Evolutionary conservation across 148 eudicot species (phyloP).

Genomic region (Rhododendron simsii): DNA sequence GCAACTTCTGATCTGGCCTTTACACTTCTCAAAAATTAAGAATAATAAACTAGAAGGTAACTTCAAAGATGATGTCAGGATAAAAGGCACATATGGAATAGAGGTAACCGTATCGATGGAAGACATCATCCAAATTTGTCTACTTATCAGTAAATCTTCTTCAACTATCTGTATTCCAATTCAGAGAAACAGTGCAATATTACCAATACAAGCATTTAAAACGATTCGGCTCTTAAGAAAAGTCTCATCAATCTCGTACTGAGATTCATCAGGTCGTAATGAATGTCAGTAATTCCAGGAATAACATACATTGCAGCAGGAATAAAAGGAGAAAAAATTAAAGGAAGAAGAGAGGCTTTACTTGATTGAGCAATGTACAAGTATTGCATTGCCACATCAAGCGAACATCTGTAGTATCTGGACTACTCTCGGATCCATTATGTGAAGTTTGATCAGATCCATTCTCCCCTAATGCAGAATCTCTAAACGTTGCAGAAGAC

Average conservation of each 20-base stretch:
- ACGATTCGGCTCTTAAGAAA: background rate
- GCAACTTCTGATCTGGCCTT: background rate
- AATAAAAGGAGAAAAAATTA: background rate
- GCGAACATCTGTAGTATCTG: slow-evolving; percentile 20
- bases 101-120: background rate
- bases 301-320: background rate
- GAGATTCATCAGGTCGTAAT: background rate
- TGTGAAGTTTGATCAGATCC: slow-evolving; percentile 14
- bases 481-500: slow-evolving; percentile 19
- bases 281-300: background rate
- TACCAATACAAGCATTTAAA: background rate
- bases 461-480: slow-evolving; percentile 2
- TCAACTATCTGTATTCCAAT: background rate
- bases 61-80: background rate
- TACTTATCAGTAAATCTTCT: background rate
- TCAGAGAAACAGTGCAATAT: background rate
- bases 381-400: slow-evolving; percentile 59
- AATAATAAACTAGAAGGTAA: background rate
- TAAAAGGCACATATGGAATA: background rate
- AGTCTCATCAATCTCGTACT: background rate
- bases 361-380: slow-evolving; percentile 74
- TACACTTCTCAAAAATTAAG: background rate
- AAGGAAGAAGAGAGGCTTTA: slow-evolving; percentile 21
- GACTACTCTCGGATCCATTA: slow-evolving; percentile 7
- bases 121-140: background rate